Percentiles rank a stretch among this genome's conserved stretches.
phyloP scores from a whole-genome alignment of 2,329 filamentous ascomycete species.

The Fusarium xylarioides region DNA sequence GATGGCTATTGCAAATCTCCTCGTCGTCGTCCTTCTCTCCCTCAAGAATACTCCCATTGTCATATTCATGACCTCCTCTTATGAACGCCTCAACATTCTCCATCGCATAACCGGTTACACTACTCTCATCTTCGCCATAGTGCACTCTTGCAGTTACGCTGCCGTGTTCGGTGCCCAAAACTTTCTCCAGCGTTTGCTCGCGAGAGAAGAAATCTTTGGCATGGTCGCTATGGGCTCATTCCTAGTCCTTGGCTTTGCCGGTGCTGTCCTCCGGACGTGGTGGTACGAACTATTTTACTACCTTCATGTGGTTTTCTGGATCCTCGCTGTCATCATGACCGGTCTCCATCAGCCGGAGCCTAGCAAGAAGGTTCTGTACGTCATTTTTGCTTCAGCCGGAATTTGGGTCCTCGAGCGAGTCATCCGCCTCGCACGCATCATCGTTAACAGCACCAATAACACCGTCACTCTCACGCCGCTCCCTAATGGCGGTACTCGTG shows the following conservation, averaged over 20 bases:
- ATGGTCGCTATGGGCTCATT: conserved; percentile 60
- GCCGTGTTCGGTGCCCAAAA: conserved; percentile 49
- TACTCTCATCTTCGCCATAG: conserved; percentile 55
- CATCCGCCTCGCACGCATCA: conserved; percentile 56
- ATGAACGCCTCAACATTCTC: conserved; percentile 67
- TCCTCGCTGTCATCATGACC: conserved; percentile 57
- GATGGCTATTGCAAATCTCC: conserved; percentile 57
- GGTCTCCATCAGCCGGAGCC: conserved; percentile 62
- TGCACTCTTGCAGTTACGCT: conserved; percentile 58
- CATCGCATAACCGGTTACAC: conserved; percentile 63
- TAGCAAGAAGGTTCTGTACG: conserved; percentile 52
- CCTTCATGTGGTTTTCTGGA: conserved; percentile 60
- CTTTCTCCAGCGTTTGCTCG: conserved; percentile 46
- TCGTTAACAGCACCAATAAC: conserved; percentile 59
- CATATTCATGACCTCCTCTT: conserved; percentile 62
- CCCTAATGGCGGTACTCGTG: conserved; percentile 62
- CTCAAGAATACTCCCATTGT: conserved; percentile 68
- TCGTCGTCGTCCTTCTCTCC: conserved; percentile 62
- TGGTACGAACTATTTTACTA: conserved; percentile 67
- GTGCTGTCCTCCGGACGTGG: conserved; percentile 54
- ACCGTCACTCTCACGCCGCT: conserved; percentile 62
- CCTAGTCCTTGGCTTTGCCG: conserved; percentile 54
- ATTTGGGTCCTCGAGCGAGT: conserved; percentile 63
- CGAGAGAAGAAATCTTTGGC: conserved; percentile 55
- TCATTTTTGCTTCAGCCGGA: conserved; percentile 53